Base-by-base conservation (phyloP, 1,284 basidiomycete species). In the Trichosporon sp. region DNA sequence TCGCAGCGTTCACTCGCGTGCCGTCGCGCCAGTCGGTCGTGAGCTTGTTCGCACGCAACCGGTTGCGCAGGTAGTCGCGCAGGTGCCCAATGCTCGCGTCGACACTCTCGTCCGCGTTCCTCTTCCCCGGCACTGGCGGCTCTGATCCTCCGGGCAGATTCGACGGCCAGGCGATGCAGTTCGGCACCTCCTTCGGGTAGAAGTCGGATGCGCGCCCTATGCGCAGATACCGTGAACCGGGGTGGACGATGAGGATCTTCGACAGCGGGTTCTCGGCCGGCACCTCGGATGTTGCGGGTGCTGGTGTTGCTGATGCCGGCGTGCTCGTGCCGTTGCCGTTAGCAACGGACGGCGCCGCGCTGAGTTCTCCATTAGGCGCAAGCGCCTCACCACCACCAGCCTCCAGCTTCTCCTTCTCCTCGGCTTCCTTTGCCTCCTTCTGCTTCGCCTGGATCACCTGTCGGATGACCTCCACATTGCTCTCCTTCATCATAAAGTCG, bases 41-140 rank as follows among this genome's bases (percentile, higher is more conserved):
- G 54, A 94, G 83, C 77, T 94, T 92, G 80, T 92, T 91, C 72
- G 89, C 89, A n/a, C 88, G 85, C 89, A 95, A 92, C 61, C 91
- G 82, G 63, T 91, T 88, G 21, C 89, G 86, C 36, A 95, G 83
- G 16, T 91, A 92, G 25, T 86, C 82, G 10, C 86, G 84, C 32
- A 93, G 86, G 16, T 88, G 86, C 2, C 86, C 83, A 19, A 92
- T 84, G 73, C 90, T 92, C 27, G 84, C 82, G 65, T 90, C 88
- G 65, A 90, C 87, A 87, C 90, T 46, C 52, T 63, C 66, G 14
- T 65, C 62, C 11, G 70, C 73, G 3, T 66, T 33, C 23, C 72
- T 62, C 63, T 74, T 74, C 16, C 74, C 76, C 4, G 71, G 70
- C 7, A 71, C 65, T 10, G 71, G 72, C 1, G 73, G 70, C 40